These are phyloP conservation scores for Tetracentron sinense DNA, from an alignment of 164 flowering plant genomes.

Conservation along the genomic window DNA sequence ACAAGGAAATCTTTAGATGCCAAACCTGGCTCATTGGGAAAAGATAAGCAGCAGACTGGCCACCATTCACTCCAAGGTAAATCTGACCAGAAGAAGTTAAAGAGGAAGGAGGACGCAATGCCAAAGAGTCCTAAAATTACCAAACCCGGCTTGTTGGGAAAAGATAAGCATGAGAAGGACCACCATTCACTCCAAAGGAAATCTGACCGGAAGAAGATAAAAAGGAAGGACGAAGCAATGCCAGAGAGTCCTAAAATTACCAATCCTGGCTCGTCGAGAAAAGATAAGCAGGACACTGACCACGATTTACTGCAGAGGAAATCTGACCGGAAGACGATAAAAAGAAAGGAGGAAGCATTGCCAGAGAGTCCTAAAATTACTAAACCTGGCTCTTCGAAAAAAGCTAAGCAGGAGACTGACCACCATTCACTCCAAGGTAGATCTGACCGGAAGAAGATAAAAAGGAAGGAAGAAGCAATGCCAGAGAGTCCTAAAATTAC, in stretches of 20 bases:
- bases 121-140: not conserved
- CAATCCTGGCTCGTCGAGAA: not conserved
- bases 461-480: constrained; percentile 25
- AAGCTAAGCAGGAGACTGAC: not conserved
- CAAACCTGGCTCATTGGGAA: constrained; percentile 10
- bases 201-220: no score
- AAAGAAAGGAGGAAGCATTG: constrained; percentile 25
- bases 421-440: not conserved
- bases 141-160: no score
- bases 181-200: no score
- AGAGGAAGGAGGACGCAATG: constrained; percentile 9
- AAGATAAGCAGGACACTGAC: not conserved
- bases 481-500: not conserved
- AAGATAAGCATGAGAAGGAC: not conserved
- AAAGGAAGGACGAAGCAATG: no score
- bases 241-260: no score
- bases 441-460: constrained; percentile 21
- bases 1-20: constrained; percentile 14
- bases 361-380: not conserved
- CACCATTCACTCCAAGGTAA: constrained; percentile 16
- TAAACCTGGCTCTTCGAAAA: not conserved
- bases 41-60: constrained; percentile 8
- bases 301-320: not conserved
- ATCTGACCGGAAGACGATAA: constrained; percentile 20
- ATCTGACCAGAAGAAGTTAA: constrained; percentile 19